Evolutionary conservation across 371 early-diverging fungal species (phyloP), one percentile per base, ranked within the genome.

Genomic region (Chytridium lagenaria): DNA sequence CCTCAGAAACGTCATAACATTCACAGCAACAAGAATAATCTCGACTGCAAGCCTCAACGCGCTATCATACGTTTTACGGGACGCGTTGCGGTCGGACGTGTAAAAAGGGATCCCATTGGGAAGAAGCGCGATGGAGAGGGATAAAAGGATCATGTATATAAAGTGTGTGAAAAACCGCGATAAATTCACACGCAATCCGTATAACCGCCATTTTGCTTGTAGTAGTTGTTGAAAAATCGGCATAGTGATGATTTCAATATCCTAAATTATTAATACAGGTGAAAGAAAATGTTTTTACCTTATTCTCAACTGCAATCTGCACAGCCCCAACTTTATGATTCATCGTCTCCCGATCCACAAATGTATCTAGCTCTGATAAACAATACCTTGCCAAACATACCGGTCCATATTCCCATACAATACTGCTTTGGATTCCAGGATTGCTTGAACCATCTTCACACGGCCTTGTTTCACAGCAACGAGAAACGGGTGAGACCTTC

Each of bases 181-280:
- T 23, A 31, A 38, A 49, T 72, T 75, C 15, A 72, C 64, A 22
- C 30, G 16, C 23, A 37, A 26, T 12, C 59, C 75, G 70, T 78
- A 78, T 2, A 34, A 40, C 7, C n/a, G 26, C 78, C 78, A 78
- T 65, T 78, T 78, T 10, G 78, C 71, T 33, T 75, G 69, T 3
- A 78, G 70, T 7, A 78, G 72, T 26, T 59, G 50, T 22, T 61
- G 69, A 61, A 78, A 75, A 40, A 78, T 36, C 19, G 75, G 76
- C 15, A 72, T 28, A 28, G 49, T 68, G 39, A 78, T 50, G 36
- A 72, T 68, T 16, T n/a, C 66, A 61, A 67, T 73, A 52, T 77
- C 69, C 77, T 77, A 70, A 2, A 40, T 38, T 3, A 7, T 36
- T 7, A n/a, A 38, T 30, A 7, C 16, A 38, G 7, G 34, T 30